Conservation (phyloP, 2,329 filamentous ascomycete species). For the Cordyceps pruinosa region DNA sequence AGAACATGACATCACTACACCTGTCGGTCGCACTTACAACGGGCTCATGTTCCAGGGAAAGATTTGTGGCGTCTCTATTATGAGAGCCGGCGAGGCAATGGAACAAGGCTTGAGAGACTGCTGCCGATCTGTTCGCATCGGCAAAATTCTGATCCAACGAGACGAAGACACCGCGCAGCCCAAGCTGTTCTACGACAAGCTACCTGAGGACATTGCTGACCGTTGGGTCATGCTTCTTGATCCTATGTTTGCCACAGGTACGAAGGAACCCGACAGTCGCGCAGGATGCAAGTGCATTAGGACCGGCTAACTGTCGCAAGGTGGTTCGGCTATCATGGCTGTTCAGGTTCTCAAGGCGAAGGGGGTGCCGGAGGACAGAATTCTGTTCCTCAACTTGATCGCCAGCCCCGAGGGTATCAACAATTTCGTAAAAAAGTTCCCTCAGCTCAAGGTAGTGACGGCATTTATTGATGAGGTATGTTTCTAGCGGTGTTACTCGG, state of each 20-base stretch:
- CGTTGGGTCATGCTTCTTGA: conserved; percentile 92
- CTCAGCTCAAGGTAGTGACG: conserved; percentile 83
- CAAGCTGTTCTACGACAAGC: conserved; percentile 95
- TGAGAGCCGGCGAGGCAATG: conserved; percentile 97
- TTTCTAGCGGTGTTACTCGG: neutral
- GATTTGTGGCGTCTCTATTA: conserved; percentile 97
- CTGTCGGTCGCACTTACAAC: conserved; percentile 78
- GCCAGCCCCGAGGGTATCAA: conserved; percentile 90
- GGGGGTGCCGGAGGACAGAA: conserved; percentile 90
- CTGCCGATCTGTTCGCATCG: conserved; percentile 94
- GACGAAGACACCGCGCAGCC: conserved; percentile 92
- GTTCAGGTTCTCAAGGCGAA: conserved; percentile 85
- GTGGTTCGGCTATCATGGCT: conserved; percentile 93
- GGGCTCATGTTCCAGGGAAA: conserved; percentile 95
- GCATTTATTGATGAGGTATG: conserved; percentile 81
- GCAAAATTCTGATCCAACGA: conserved; percentile 95
- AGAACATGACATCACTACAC: conserved; percentile 82
- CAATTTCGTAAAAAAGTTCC: conserved; percentile 84
- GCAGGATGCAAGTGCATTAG: neutral
- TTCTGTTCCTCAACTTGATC: conserved; percentile 93
- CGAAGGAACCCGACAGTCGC: conserved; percentile 16
- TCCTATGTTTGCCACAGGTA: conserved; percentile 98
- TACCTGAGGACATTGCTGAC: conserved; percentile 86
- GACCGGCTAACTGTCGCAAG: conserved; percentile 35
- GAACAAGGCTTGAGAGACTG: conserved; percentile 94